phyloP scores from a whole-genome alignment of 2,329 filamentous ascomycete species.

The Elsinoe fawcettii region DNA sequence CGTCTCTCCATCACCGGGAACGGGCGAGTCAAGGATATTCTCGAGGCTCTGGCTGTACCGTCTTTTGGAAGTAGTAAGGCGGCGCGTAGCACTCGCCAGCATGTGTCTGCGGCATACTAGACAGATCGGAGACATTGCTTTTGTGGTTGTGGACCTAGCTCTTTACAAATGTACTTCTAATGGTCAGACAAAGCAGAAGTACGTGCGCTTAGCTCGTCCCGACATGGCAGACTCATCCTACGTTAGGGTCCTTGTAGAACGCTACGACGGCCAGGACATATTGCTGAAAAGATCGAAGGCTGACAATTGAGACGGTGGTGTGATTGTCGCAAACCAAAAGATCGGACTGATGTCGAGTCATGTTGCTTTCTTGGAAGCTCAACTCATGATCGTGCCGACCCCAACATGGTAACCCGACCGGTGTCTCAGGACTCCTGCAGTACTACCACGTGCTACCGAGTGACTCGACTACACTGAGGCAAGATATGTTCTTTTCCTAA shows the following conservation, averaged over 20 bases:
- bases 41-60: conserved; percentile 3
- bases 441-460: background rate
- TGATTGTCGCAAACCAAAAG: background rate
- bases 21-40: background rate
- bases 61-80: background rate
- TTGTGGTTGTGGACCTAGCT: background rate
- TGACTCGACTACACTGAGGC: conserved; percentile 6
- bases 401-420: background rate
- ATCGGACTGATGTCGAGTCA: background rate
- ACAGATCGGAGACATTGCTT: background rate
- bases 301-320: too few species aligned
- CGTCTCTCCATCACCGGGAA: background rate
- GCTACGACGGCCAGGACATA: too few species aligned
- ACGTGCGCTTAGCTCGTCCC: too few species aligned
- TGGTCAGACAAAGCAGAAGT: too few species aligned
- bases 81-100: background rate
- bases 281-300: too few species aligned
- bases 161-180: background rate
- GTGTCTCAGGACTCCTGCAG: background rate
- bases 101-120: background rate
- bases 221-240: too few species aligned
- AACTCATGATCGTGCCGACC: background rate
- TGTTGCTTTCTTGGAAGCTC: background rate
- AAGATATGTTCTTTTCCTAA: too few species aligned
- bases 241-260: too few species aligned